Percentiles rank a stretch among this genome's conserved stretches.
Conservation (phyloP, 495 filamentous ascomycete species). For the Massariosphaeria phaeospora region DNA sequence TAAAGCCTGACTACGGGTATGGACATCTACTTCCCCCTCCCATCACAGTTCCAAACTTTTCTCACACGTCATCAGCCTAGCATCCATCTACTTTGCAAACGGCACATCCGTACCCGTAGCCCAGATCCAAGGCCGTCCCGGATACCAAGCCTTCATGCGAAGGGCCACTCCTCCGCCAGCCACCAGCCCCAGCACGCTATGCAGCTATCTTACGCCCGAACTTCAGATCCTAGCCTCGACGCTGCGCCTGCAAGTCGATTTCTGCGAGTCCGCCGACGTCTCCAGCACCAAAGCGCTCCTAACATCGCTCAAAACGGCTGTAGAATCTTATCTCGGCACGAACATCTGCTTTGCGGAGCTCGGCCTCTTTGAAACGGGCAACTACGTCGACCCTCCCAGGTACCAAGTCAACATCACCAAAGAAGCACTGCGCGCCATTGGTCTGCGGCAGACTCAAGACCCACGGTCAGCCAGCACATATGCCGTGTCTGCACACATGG, state of each 20-base stretch:
- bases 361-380: too few relatives aligned
- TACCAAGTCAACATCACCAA: neutral
- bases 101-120: slow-evolving; percentile 8
- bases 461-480: neutral
- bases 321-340: slow-evolving; percentile 16
- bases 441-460: slow-evolving; percentile 8
- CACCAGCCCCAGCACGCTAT: slow-evolving; percentile 1
- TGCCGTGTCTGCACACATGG: neutral
- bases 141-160: slow-evolving; percentile 20
- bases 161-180: slow-evolving; percentile 4
- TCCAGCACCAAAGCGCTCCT: slow-evolving; percentile 7
- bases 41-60: neutral
- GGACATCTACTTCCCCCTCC: neutral
- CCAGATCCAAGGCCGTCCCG: slow-evolving; percentile 11
- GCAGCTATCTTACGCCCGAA: slow-evolving; percentile 6
- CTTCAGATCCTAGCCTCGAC: slow-evolving; percentile 1
- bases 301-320: neutral
- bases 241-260: neutral
- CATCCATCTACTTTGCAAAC: slow-evolving; percentile 8
- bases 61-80: slow-evolving; percentile 4
- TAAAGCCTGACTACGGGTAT: slow-evolving; percentile 17
- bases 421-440: slow-evolving; percentile 9
- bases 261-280: slow-evolving; percentile 9
- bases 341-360: slow-evolving; percentile 18
- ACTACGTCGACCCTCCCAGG: neutral